Evolutionary conservation across 164 flowering plant genomes (phyloP), one percentile per base, ranked within the genome.

Genomic region (Vitis amurensis): DNA sequence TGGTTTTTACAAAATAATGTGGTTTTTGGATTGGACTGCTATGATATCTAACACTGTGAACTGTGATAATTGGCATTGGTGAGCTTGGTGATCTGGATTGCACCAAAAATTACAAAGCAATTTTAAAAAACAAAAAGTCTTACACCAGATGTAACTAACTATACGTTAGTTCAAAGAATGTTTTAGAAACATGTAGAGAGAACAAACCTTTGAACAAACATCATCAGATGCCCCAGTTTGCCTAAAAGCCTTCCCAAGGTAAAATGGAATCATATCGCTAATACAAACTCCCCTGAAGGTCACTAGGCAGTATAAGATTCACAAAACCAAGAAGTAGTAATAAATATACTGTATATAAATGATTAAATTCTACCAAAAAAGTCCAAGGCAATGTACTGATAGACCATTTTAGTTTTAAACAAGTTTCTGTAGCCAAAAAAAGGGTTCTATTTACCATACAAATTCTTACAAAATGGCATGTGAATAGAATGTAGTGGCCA

Each of bases 181-280:
- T 1, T 23, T 23, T 23, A 23, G 27, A 70, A 67, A 37, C 11
- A 56, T 59, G 37, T 50, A 50, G 51, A 64, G n/a, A n/a, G 50
- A 68, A 78, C 86, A 70, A 61, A 91, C 98, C 98, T 85, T 91
- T 47, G 93, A 84, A 78, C 69, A 83, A 71, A 93, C 78, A 74
- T 93, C 87, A 71, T 79, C 91, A 53, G 92, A 82, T 68, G 89
- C 89, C 68, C 87, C 86, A 17, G 89, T 75, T 72, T 78, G 81
- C 59, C 85, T 85, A 67, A 93, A 85, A 69, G 87, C 82, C 85
- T 81, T 91, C 66, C 98, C 97, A 50, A 88, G 75, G 78, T 92
- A 92, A 85, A 89, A 92, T 74, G 97, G 97, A 63, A 89, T 67
- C 92, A 86, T 78, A 70, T 90, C 97, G 70, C 97, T 93, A 23